Evolutionary conservation across 257 asterid genomes (phyloP).

Genomic region (Henckelia pumila): DNA sequence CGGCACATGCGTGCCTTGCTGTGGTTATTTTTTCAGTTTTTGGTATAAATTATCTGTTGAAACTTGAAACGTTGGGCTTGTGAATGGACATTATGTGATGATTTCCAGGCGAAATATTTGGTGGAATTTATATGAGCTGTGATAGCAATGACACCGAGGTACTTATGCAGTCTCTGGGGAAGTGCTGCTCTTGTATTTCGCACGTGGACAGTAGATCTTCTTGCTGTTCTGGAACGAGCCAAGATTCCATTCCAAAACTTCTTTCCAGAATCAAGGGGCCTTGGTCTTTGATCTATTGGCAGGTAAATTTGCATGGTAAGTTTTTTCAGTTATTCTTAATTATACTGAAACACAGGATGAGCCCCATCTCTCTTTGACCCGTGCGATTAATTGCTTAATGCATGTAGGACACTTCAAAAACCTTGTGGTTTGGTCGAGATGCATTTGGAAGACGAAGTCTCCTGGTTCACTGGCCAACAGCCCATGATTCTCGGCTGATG

Average conservation of each 20-base stretch:
- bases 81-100: constrained; percentile 8
- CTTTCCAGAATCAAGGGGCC: constrained; percentile 92
- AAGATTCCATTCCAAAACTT: constrained; percentile 56
- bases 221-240: constrained; percentile 41
- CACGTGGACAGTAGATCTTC: constrained; percentile 34
- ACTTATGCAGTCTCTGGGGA: constrained; percentile 70
- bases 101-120: constrained; percentile 79
- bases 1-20: background rate
- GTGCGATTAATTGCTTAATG: constrained; percentile 30
- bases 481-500: constrained; percentile 65
- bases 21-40: background rate
- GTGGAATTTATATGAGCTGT: constrained; percentile 55
- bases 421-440: constrained; percentile 97
- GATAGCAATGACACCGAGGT: constrained; percentile 69
- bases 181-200: constrained; percentile 51
- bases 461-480: constrained; percentile 93
- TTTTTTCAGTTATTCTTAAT: constrained; percentile 35
- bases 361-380: constrained; percentile 12
- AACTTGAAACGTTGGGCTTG: constrained; percentile 10
- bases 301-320: constrained; percentile 95
- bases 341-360: constrained; percentile 20
- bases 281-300: constrained; percentile 96
- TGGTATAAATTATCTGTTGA: constrained; percentile 3
- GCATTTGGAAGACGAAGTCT: constrained; percentile 97
- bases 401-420: constrained; percentile 71